Base-by-base conservation (phyloP, 2,329 filamentous ascomycete genomes). In the Cercospora sesami region DNA sequence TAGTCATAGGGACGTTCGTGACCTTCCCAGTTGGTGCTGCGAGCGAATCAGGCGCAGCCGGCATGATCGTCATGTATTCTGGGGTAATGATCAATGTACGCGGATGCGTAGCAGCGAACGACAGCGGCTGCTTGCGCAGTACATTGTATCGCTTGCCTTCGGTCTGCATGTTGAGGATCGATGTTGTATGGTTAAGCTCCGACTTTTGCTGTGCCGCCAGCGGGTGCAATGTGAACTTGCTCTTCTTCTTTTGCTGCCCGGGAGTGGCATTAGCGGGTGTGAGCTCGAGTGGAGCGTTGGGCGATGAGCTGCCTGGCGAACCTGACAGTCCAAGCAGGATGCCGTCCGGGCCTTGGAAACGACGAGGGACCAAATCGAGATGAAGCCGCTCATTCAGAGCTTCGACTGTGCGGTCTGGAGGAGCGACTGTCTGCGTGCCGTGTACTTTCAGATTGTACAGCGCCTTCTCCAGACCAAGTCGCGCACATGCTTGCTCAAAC, bases 51-150 rank as follows among this genome's bases (percentile, higher is more conserved):
- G 74, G 74, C 28, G 82, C 81, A 5, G 80, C 80, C 2, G 92
- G 91, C 86, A 93, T 90, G 74, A 96, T 93, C 79, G 94, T 91
- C 69, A 96, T 88, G 78, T 94, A 95, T 78, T 96, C 92, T 68
- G 91, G 91, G 74, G 94, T 92, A 72, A 96, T 92, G 58, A 91
- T 89, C 51, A 95, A 82, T 9, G 92, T 87, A 67, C 91, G 87
- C 73, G 93, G 90, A 68, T 91, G 91, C 75, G 90, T 86, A 4
- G 88, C 89, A 51, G 91, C 89, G 74, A 95, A 90, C 26, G 91
- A 89, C 86, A 95, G 92, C 8, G 91, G 89, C 79, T 94, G 91
- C 79, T 93, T 92, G 71, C 92, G 88, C 82, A 90, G 91, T 16
- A 96, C 92, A 12, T 87, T 89, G 79, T 93, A 95, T 73, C 90